These are phyloP conservation scores for Fraxinus nigra DNA, from an alignment of 305 asterid genomes.

Conservation along the genomic window DNA sequence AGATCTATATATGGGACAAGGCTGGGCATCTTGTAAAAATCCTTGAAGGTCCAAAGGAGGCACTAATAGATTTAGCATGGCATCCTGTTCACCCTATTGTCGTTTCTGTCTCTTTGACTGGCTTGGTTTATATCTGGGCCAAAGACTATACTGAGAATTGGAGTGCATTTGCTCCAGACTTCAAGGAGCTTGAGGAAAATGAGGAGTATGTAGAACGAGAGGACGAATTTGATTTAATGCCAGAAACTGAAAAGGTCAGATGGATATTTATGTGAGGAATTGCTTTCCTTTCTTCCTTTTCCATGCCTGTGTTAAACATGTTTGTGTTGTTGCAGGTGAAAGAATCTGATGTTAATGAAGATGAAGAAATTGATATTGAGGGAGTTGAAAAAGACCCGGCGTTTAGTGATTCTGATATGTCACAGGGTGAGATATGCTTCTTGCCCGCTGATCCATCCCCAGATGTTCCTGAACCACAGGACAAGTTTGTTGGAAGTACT, in stretches of 20 bases:
- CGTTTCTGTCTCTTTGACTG: conserved; percentile 79
- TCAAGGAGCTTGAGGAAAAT: conserved; percentile 88
- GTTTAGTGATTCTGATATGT: conserved; percentile 86
- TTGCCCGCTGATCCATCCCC: conserved; percentile 80
- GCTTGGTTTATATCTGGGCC: conserved; percentile 89
- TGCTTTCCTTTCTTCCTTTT: conserved; percentile 10
- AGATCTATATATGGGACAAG: conserved; percentile 90
- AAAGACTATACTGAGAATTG: conserved; percentile 92
- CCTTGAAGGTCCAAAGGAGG: conserved; percentile 94
- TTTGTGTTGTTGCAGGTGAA: conserved; percentile 51
- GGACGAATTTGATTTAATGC: conserved; percentile 84
- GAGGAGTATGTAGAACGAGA: conserved; percentile 91
- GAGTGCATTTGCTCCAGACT: conserved; percentile 97
- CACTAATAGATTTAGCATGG: conserved; percentile 83
- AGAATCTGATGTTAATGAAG: conserved; percentile 64
- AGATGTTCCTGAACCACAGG: conserved; percentile 70
- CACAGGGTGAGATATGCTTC: conserved; percentile 68
- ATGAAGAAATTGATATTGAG: conserved; percentile 68
- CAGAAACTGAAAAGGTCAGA: conserved; percentile 67
- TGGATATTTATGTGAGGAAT: neutral
- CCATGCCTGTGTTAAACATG: conserved; percentile 13
- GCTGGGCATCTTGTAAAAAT: conserved; percentile 90
- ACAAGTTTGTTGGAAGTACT: conserved; percentile 47
- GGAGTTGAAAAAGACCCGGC: conserved; percentile 66
- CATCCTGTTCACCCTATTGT: conserved; percentile 88